These are phyloP conservation scores for Xylaria digitata DNA, from an alignment of 2,329 filamentous ascomycete genomes.

Conservation along the genomic window DNA sequence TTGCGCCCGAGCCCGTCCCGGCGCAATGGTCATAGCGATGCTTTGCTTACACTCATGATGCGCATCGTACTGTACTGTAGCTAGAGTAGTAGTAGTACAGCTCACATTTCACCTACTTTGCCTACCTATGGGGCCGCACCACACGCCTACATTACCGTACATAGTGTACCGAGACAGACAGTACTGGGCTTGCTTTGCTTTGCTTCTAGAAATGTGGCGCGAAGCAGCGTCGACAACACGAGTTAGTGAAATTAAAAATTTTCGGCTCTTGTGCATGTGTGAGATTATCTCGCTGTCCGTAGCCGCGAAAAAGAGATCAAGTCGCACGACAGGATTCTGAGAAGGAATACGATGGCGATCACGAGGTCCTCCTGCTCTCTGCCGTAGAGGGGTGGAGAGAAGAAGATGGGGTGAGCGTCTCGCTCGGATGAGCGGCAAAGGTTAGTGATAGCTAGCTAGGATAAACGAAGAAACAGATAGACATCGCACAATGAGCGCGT, in stretches of 20 bases:
- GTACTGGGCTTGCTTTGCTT: too few relatives aligned
- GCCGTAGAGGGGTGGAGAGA: slow-evolving; percentile 6
- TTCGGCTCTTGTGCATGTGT: slow-evolving; percentile 11
- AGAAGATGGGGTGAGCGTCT: not conserved
- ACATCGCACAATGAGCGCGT: slow-evolving; percentile 7
- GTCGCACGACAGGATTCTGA: slow-evolving; percentile 27
- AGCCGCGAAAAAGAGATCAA: slow-evolving; percentile 37
- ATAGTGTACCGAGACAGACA: not conserved
- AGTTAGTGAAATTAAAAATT: slow-evolving; percentile 28
- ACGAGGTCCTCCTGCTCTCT: slow-evolving; percentile 15
- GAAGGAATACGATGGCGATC: slow-evolving; percentile 17
- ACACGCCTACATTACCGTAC: not conserved
- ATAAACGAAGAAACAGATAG: not conserved
- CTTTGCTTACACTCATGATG: not conserved
- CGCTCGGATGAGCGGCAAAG: not conserved
- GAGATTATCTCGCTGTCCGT: slow-evolving; percentile 39
- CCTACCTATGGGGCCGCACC: not conserved
- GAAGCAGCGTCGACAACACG: slow-evolving; percentile 20
- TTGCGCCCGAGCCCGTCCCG: not conserved
- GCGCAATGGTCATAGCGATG: not conserved
- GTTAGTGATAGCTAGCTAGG: not conserved
- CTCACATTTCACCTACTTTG: not conserved
- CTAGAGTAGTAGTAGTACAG: not conserved
- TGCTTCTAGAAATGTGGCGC: slow-evolving; percentile 24
- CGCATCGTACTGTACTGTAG: not conserved